Evolutionary conservation across 139 green algal genomes (phyloP), one percentile per base, ranked within the genome.

Genomic region (Penium margaritaceum): DNA sequence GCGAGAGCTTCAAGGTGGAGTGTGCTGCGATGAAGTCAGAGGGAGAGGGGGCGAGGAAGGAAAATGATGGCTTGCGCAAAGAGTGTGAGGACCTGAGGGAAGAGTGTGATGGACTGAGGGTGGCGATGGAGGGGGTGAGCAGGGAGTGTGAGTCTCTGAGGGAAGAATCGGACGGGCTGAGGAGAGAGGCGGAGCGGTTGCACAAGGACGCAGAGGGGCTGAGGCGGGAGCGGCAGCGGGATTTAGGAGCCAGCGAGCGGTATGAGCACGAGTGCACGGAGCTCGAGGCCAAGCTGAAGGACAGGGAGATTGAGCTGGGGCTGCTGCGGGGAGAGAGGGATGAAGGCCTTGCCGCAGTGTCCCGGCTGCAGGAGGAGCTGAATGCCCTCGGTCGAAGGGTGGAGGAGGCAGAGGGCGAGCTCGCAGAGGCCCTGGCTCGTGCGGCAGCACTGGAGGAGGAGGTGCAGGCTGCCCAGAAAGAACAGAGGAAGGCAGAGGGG

Each of bases 171-270:
- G 47, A 60, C 47, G 47, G n/a, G 14, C 47, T 60, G 12, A 24
- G 30, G 47, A 24, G 47, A n/a, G 47, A 60, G 47, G n/a, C 30
- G 47, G 47, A 60, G 47, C 47, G 47, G n/a, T n/a, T 60, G 47
- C 47, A 24, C n/a, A 24, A 60, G 47, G 47, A 60, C n/a, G 29
- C n/a, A 24, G 47, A 60, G n/a, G n/a, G n/a, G n/a, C n/a, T n/a
- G n/a, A n/a, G n/a, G n/a, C n/a, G n/a, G n/a, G n/a, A n/a, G n/a
- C n/a, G n/a, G 5, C n/a, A 60, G 47, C n/a, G 47, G 47, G n/a
- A 60, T 60, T n/a, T n/a, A n/a, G n/a, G n/a, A n/a, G n/a, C n/a
- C n/a, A n/a, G n/a, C n/a, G n/a, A n/a, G n/a, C n/a, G n/a, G n/a
- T n/a, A n/a, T n/a, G n/a, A n/a, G n/a, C n/a, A n/a, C n/a, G n/a